Percentiles rank a stretch among this genome's conserved stretches.
phyloP scores from a whole-genome alignment of 352 stramenopile species.

The Globisporangium perplexum region DNA sequence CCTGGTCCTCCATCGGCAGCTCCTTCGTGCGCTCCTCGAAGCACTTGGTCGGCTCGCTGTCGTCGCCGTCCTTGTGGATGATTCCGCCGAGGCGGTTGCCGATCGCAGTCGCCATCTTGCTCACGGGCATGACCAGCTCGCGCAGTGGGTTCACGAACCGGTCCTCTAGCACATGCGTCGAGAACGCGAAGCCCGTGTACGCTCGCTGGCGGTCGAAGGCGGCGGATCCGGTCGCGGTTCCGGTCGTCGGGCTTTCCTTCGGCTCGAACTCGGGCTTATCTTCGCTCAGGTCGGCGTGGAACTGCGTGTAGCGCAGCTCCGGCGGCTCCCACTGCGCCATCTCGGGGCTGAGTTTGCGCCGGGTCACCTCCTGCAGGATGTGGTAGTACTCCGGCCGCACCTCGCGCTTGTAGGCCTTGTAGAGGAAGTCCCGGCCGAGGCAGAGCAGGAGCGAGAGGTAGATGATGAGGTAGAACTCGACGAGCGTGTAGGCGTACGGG shows the following conservation, averaged over 20 bases:
- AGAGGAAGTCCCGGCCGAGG: conserved; percentile 74
- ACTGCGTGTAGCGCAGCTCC: conserved; percentile 60
- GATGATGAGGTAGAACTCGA: conserved; percentile 75
- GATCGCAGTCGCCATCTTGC: conserved; percentile 30
- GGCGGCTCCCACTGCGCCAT: conserved; percentile 60
- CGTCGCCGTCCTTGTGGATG: conserved; percentile 23
- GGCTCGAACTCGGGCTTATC: conserved; percentile 59
- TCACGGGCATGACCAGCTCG: conserved; percentile 65
- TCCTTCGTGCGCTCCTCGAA: conserved; percentile 70
- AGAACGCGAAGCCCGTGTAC: conserved; percentile 85
- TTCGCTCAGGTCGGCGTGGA: conserved; percentile 55
- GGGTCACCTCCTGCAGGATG: conserved; percentile 75
- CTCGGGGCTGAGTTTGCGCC: conserved; percentile 28
- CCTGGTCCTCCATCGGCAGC: conserved; percentile 50
- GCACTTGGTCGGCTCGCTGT: conserved; percentile 22
- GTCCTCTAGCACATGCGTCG: conserved; percentile 68
- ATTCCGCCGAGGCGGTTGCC: conserved; percentile 32
- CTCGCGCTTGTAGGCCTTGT: conserved; percentile 83
- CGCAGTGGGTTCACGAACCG: conserved; percentile 77
- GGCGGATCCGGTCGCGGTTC: background rate
- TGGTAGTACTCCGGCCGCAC: conserved; percentile 85
- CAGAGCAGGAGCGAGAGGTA: conserved; percentile 69
- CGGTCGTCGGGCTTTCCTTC: background rate
- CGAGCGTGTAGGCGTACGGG: conserved; percentile 65
- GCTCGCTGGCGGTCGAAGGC: conserved; percentile 30